Evolutionary conservation across 106 monocot genomes (phyloP), one percentile per base, ranked within the genome.

Genomic region (Dioscorea alata): DNA sequence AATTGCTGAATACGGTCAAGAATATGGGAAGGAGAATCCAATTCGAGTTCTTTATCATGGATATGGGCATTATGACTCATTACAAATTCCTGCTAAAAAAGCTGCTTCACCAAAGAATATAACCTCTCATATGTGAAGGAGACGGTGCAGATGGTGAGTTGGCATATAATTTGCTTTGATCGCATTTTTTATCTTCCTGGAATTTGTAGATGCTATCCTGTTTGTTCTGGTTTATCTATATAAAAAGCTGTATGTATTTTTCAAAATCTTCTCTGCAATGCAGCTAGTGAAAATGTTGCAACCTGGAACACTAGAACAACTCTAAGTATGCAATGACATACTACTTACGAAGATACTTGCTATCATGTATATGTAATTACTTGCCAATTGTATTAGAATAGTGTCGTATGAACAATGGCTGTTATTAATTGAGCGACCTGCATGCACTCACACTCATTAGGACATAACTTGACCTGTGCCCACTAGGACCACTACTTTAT

Each of bases 1-100:
- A 60, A 97, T 97, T 74, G 96, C 96, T 7, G 96, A 97, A 53
- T 97, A 97, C 74, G 96, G 94, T 24, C 85, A 94, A 78, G 90
- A 94, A 59, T 90, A 90, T 88, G 94, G 90, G 9, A 83, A 83
- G 48, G 90, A 88, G 12, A 57, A 85, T 66, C 94, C 94, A 31
- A 85, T 94, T 73, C 75, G 81, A 68, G 84, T 94, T 65, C 74
- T 94, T 49, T 94, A 90, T 83, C 83, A 94, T 83, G 94, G 94
- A 49, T 85, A 72, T 82, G 94, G 90, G 8, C 94, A 94, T 71
- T 97, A 97, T 73, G 96, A 97, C 64, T 82, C 92, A 33, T 60
- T 97, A 23, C 86, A 83, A 54, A 80, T 97, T 73, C 82, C 92
- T 67, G 69, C 73, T 22, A 79, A 50, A n/a, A 82, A 80, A 60